Base-by-base conservation (phyloP, 2,329 filamentous ascomycete genomes). In the Hymenoscyphus albidus region DNA sequence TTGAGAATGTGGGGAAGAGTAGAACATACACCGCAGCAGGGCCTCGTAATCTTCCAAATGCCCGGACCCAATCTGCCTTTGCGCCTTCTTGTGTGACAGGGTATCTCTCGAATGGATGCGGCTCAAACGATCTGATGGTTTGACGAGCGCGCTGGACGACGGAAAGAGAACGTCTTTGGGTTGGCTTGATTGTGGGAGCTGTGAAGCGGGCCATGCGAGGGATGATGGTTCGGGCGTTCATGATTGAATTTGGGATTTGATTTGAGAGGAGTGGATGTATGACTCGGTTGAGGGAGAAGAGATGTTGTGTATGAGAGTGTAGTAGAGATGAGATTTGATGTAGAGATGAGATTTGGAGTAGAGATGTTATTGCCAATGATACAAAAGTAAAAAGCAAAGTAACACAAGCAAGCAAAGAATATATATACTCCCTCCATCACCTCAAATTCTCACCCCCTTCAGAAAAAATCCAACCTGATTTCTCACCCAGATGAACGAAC, bases 51-150 rank as follows among this genome's bases (percentile, higher is more conserved):
- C 59, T 58, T 59, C 59, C 62, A 10, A 63, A 31, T 38, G 70
- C 67, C 32, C 59, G 63, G 0, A 48, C 62, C 69, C 69, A 72
- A 58, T 72, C 70, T 7, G 65, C 68, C 35, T 64, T 66, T 18
- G 64, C 63, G 2, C 64, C 42, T 18, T 62, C 60, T 18, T 57
- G 31, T 1, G 64, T 64, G 6, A 44, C 62, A 7, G 70, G 68
- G 16, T 67, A 65, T 42, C 70, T 58, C 35, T 67, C 68, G 40
- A 69, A 69, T 22, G 69, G 70, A 66, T 70, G 68, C 6, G 66
- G 64, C 58, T 71, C 68, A 31, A 67, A 64, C 10, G 59, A 51
- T 57, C 64, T 64, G 7, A 62, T 64, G 9, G 62, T n/a, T n/a
- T 61, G 48, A 32, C 70, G 64, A 27, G 65, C 64, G 31, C 69